Conservation (phyloP, 129 eudicot species). For the Mikania micrantha region DNA sequence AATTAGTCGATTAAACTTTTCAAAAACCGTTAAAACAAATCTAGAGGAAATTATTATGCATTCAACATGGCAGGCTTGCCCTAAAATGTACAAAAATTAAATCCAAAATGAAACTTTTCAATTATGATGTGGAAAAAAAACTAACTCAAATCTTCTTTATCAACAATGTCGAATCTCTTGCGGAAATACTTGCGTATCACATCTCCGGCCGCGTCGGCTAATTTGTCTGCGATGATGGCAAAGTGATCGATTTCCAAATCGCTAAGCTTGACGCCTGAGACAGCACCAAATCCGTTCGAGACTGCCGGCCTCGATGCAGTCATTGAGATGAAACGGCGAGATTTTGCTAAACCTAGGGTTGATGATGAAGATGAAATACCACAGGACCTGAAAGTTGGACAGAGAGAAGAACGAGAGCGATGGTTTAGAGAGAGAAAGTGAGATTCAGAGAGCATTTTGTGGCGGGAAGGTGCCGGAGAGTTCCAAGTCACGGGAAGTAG, state of each 20-base stretch:
- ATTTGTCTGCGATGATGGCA: slow-evolving; percentile 43
- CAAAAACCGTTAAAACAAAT: neutral
- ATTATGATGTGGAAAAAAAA: slow-evolving; percentile 6
- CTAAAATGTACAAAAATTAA: neutral
- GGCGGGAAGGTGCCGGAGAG: slow-evolving; percentile 30
- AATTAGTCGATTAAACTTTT: too few species aligned
- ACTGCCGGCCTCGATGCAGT: slow-evolving; percentile 23
- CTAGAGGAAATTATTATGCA: neutral
- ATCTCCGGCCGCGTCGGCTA: slow-evolving; percentile 91
- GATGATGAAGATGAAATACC: neutral
- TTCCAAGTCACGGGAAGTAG: neutral
- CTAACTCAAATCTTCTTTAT: slow-evolving; percentile 78
- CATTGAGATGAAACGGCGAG: slow-evolving; percentile 20
- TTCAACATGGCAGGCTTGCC: neutral
- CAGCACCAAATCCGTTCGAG: slow-evolving; percentile 11
- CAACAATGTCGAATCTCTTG: slow-evolving; percentile 66
- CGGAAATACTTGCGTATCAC: slow-evolving; percentile 91
- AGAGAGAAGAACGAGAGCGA: slow-evolving; percentile 15
- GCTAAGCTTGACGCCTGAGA: slow-evolving; percentile 5
- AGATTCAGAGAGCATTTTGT: slow-evolving; percentile 46
- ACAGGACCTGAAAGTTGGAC: slow-evolving; percentile 3
- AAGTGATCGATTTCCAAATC: slow-evolving; percentile 55
- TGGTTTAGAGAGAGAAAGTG: slow-evolving; percentile 33
- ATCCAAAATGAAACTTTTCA: neutral
- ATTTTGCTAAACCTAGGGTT: slow-evolving; percentile 20